phyloP scores from a whole-genome alignment of 495 filamentous ascomycete genomes.

The Hypoxylon rickii region DNA sequence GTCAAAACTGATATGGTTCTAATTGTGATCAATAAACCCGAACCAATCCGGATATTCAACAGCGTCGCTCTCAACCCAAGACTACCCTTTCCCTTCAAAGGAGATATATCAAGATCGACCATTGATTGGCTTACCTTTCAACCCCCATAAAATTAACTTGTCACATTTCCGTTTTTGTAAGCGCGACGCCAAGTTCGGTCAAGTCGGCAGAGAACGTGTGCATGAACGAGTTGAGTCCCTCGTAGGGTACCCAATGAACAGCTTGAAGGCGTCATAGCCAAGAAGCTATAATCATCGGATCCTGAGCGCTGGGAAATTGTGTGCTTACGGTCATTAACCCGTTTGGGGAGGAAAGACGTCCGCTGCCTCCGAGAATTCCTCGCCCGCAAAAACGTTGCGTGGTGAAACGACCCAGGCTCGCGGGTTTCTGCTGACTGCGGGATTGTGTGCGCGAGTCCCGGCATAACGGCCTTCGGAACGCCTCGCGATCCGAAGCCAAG shows the following conservation, averaged over 20 bases:
- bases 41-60: conserved; percentile 31
- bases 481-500: conserved; percentile 18
- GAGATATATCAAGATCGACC: conserved; percentile 1
- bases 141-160: conserved; percentile 9
- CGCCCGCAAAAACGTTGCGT: conserved; percentile 7
- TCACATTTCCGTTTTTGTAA: conserved; percentile 38
- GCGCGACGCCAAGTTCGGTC: conserved; percentile 31
- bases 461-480: conserved; percentile 15
- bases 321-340: conserved; percentile 11
- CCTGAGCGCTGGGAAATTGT: conserved; percentile 32
- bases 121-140: conserved; percentile 21
- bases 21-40: conserved; percentile 27
- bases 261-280: conserved; percentile 25
- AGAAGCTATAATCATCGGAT: conserved; percentile 28
- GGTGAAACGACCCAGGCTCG: conserved; percentile 17
- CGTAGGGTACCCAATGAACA: conserved; percentile 30
- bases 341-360: conserved; percentile 12
- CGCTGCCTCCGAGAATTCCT: conserved; percentile 17
- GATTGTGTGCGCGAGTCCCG: conserved; percentile 13
- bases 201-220: conserved; percentile 34
- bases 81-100: conserved; percentile 18
- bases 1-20: conserved; percentile 23
- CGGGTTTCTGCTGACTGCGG: conserved; percentile 16
- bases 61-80: conserved; percentile 18
- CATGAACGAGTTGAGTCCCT: conserved; percentile 27